Evolutionary conservation across 305 asterid genomes (phyloP), one percentile per base, ranked within the genome.

Genomic region (Solanum aculeatissimum): DNA sequence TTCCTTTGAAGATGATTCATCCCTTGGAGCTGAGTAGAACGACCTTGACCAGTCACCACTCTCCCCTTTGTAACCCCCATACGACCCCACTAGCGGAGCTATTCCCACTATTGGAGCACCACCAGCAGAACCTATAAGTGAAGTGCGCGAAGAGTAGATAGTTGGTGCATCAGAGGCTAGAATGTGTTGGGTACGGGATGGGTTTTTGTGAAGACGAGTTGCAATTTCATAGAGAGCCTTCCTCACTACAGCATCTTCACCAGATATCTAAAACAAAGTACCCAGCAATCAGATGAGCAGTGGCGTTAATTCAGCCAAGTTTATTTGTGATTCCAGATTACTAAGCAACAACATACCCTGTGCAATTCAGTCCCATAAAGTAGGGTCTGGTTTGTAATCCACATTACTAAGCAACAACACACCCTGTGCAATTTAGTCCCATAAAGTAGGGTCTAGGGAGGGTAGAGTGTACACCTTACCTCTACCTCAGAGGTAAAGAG

Each of bases 31-130:
- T 43, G 97, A 77, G 87, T 93, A 92, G 77, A 92, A 45, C 63
- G 94, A 69, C 38, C 92, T 89, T 80, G 94, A 81, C 96, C 97
- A 93, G 84, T 93, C 96, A 38, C 87, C 90, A 83, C 89, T 83
- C 83, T 93, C 98, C 63, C 93, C 93, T 87, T 90, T 94, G 80
- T 92, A 94, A 84, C 97, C 95, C 23, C 97, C 97, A 86, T 94
- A 94, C 16, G 92, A 88, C 81, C 94, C 95, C 47, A 93, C 88
- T 2, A 94, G 87, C 38, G 90, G 94, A 86, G 98, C 84, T 87
- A 94, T 89, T 65, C 98, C 98, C 93, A 94, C 85, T 38, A 93
- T 85, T 55, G 94, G 93, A 42, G 89, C 93, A 87, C 95, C 92
- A 83, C 84, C 91, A 85, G 89, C 38, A 29, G 88, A 79, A 84